Evolutionary conservation across 202 grass and related monocot genomes (phyloP), one percentile per base, ranked within the genome.

Genomic region (Setaria italica): DNA sequence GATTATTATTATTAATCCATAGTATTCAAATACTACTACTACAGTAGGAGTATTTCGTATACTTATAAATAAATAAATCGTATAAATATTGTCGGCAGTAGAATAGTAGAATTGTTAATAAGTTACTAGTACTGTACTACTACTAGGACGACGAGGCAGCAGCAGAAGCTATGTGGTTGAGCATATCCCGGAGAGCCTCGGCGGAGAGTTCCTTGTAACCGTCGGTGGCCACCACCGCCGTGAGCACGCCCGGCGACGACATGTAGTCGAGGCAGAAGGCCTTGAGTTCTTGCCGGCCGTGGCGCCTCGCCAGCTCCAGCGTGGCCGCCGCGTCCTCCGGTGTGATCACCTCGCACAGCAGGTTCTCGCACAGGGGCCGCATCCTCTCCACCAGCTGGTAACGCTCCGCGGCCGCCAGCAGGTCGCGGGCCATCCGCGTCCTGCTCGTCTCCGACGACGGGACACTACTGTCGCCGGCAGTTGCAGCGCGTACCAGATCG

Each of bases 231-330:
- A 64, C 46, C 58, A 78, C 58, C 15, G 60, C 58, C 59, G 33
- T 46, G 35, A 71, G 39, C 65, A 45, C 51, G 14, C 68, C 66
- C 21, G 65, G 46, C 71, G 45, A 62, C 37, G 73, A 71, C 49
- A 72, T 47, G 65, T 84, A 88, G 1, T 77, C 21, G 17, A 72
- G 76, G 64, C 82, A 85, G 50, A 45, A 63, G 7, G 70, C 25
- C n/a, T 78, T 72, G 32, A 85, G 89, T 7, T 85, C 43, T 15
- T 48, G 16, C 34, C 89, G 76, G 1, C 33, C 14, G 78, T 88
- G 69, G 16, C 76, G 80, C 9, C 46, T 77, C 17, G 89, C 81
- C 57, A 91, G 32, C 66, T 56, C 56, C 45, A 91, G 75, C 58
- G 57, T 67, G 3, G 10, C 62, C 4, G 53, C 45, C 8, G 70